Evolutionary conservation across 495 filamentous ascomycete genomes (phyloP), one percentile per base, ranked within the genome.

Genomic region (Hypoxylon fragiforme): DNA sequence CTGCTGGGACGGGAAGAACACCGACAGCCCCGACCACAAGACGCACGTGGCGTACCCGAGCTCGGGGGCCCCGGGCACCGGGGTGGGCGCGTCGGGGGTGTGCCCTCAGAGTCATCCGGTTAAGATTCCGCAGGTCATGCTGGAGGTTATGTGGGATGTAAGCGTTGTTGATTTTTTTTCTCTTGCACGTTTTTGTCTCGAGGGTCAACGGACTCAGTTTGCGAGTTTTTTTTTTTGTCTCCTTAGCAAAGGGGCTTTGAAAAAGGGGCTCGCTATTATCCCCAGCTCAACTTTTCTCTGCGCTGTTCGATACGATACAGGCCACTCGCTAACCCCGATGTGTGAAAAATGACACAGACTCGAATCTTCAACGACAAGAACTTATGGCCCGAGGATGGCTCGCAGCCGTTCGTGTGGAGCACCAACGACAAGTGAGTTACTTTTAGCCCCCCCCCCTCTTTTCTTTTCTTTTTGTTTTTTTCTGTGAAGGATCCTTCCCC

Each of bases 1-100:
- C 14, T 66, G 64, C 73, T 89, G 86, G 86, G 85, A 89, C 52
- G 86, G 86, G 14, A 76, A 85, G 62, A 78, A 85, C 49, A 55
- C 77, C 9, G 84, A 87, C 49, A 77, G 81, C 3, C 28, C 56
- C 0, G 76, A 85, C 60, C 85, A 88, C 69, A 80, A 77, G 54
- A 78, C 74, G 37, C 86, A 90, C 60, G 70, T 73, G 1, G 70
- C 71, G 7, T 73, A 73, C 47, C 65, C 67, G 8, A 49, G 42
- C 13, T 16, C 12, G 81, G 88, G 45, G 12, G 22, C 57, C 0
- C 57, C 55, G 24, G 58, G 57, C 24, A 54, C 56, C 9, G 54
- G 42, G 28, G 65, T 62, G 20, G 58, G 55, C 24, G 54, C 56
- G 11, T 51, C 44, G 21, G 65, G 65, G 21, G 14, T 14, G 13